These are phyloP conservation scores for Silene latifolia DNA, from an alignment of 148 eudicot species.

Conservation along the genomic window DNA sequence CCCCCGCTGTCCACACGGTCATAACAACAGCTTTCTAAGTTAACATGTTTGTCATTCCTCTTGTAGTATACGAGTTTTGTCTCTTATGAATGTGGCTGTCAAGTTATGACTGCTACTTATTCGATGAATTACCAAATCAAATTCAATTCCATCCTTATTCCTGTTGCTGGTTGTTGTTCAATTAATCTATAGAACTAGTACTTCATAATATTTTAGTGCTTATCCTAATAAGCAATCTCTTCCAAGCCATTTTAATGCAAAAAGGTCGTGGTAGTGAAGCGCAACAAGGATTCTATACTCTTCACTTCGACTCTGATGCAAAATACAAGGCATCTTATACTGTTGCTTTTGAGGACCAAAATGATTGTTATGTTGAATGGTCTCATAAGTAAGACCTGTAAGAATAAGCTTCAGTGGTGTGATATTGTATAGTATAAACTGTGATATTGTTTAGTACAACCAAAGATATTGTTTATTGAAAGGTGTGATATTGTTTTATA, in stretches of 20 bases:
- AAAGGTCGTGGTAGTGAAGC: conserved; percentile 39
- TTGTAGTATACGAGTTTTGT: too few species aligned
- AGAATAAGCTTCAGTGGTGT: too few species aligned
- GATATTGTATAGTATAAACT: too few species aligned
- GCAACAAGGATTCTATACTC: conserved; percentile 48
- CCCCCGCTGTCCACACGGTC: too few species aligned
- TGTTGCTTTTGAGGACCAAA: conserved; percentile 80
- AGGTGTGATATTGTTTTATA: too few species aligned
- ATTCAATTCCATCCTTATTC: not conserved
- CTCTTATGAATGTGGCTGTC: not conserved
- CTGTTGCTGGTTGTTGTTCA: not conserved
- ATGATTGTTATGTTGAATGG: conserved; percentile 35
- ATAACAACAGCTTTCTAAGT: too few species aligned
- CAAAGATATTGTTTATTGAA: too few species aligned
- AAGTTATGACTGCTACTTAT: not conserved
- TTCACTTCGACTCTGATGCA: conserved; percentile 33
- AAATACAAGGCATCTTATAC: conserved; percentile 40
- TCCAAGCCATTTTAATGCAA: conserved; percentile 66
- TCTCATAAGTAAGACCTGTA: too few species aligned
- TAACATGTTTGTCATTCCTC: too few species aligned
- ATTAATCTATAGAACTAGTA: not conserved
- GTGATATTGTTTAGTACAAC: too few species aligned
- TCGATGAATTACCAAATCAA: not conserved
- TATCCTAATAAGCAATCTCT: conserved; percentile 14
- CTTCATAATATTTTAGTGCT: not conserved